Evolutionary conservation across 192 early-diverging fungal species (phyloP).

Genomic region (Pecoramyces ruminantium): DNA sequence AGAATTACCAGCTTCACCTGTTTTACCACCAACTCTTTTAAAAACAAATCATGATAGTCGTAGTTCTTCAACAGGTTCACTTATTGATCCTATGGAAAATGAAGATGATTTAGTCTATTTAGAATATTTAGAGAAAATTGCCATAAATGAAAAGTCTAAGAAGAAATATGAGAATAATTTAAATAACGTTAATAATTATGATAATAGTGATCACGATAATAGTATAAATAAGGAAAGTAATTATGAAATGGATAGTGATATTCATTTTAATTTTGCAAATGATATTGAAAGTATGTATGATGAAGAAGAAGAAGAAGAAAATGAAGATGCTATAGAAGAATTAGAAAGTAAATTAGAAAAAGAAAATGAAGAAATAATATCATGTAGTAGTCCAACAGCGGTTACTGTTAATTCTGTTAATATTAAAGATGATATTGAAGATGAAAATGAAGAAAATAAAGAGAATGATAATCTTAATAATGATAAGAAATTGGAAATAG

Average conservation of each 20-base stretch:
- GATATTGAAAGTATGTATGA: not conserved
- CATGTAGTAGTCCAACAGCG: not conserved
- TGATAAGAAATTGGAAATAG: not conserved
- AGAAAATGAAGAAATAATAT: not conserved
- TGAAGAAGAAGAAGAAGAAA: too few relatives aligned
- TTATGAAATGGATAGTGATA: not conserved
- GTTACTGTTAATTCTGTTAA: not conserved
- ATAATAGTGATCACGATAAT: too few relatives aligned
- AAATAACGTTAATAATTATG: too few relatives aligned
- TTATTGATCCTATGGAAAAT: not conserved
- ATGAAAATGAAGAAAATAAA: not conserved
- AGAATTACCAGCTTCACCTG: not conserved
- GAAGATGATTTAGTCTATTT: not conserved
- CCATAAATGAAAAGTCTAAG: not conserved
- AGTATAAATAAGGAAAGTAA: not conserved
- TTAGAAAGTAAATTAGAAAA: not conserved
- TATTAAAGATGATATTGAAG: too few relatives aligned
- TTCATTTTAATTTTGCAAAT: not conserved
- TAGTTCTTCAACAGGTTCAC: not conserved
- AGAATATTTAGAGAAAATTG: not conserved
- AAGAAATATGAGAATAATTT: too few relatives aligned
- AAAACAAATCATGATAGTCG: not conserved
- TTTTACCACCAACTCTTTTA: not conserved
- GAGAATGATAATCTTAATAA: not conserved
- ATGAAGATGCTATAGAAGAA: too few relatives aligned